A percentile compares a stretch with the other conserved stretches of the same genome.
phyloP scores from a whole-genome alignment of 2,329 filamentous ascomycete genomes.

The Pseudocercospora musae region DNA sequence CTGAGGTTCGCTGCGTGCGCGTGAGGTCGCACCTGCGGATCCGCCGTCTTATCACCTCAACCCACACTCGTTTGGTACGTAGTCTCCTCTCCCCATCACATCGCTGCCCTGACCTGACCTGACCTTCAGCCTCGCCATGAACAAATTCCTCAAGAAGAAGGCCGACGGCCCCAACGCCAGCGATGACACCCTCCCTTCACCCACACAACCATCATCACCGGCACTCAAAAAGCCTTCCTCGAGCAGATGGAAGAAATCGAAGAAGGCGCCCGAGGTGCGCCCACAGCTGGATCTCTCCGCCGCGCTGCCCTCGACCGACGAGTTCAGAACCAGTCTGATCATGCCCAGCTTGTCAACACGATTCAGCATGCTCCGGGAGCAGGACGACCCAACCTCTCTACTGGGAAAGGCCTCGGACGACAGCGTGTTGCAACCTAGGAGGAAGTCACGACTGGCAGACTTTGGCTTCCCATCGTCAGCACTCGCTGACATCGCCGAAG shows the following conservation, averaged over 20 bases:
- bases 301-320: constrained; percentile 76
- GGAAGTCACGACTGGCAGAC: constrained; percentile 73
- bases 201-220: constrained; percentile 22
- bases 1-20: constrained; percentile 7
- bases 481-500: constrained; percentile 84
- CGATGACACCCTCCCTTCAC: constrained; percentile 20
- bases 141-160: constrained; percentile 75
- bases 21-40: constrained; percentile 10
- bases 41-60: constrained; percentile 5
- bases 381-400: constrained; percentile 85
- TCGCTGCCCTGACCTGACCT: constrained; percentile 20
- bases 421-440: constrained; percentile 80
- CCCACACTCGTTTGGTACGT: constrained; percentile 19
- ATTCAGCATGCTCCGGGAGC: constrained; percentile 94
- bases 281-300: constrained; percentile 67
- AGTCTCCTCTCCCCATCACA: not conserved
- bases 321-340: constrained; percentile 91
- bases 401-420: constrained; percentile 94
- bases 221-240: constrained; percentile 32
- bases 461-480: constrained; percentile 58
- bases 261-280: constrained; percentile 50
- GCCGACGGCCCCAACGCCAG: constrained; percentile 51
- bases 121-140: constrained; percentile 57
- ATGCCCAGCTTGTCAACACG: constrained; percentile 93
- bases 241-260: constrained; percentile 45